A percentile compares a stretch with the other conserved stretches of the same genome.
Evolutionary conservation across 2,329 filamentous ascomycete genomes (phyloP).

Genomic region (Colletotrichum paranaense): DNA sequence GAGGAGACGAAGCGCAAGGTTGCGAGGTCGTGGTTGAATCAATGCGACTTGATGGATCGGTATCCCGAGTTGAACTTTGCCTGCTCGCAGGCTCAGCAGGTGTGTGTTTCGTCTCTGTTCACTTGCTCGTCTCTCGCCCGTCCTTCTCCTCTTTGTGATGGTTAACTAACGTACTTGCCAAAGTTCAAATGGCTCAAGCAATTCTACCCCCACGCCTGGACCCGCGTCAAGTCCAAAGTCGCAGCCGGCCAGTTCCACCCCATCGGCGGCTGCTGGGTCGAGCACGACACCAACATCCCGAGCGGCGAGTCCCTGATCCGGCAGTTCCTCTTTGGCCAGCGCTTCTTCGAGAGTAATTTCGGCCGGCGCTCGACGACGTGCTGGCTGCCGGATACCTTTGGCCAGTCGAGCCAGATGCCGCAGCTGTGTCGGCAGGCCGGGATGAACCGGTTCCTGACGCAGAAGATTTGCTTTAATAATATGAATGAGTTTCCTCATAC

Average conservation of each 20-base stretch:
- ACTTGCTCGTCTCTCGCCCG: no score
- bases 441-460: slow-evolving; percentile 76
- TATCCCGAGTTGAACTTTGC: slow-evolving; percentile 76
- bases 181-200: slow-evolving; percentile 73
- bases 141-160: neutral
- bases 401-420: slow-evolving; percentile 74
- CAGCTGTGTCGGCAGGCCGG: slow-evolving; percentile 74
- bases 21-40: slow-evolving; percentile 76
- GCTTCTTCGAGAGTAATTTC: slow-evolving; percentile 75
- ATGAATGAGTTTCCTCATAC: slow-evolving; percentile 80
- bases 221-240: slow-evolving; percentile 74
- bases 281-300: slow-evolving; percentile 77
- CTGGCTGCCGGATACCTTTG: slow-evolving; percentile 78
- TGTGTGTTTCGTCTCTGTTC: slow-evolving; percentile 38
- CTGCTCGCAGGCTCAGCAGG: slow-evolving; percentile 70
- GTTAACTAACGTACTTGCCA: neutral
- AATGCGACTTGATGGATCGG: slow-evolving; percentile 75
- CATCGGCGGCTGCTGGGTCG: slow-evolving; percentile 77
- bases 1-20: slow-evolving; percentile 78
- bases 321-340: slow-evolving; percentile 75
- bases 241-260: slow-evolving; percentile 75
- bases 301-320: slow-evolving; percentile 75
- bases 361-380: slow-evolving; percentile 73
- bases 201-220: slow-evolving; percentile 72
- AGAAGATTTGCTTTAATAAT: slow-evolving; percentile 80